Evolutionary conservation across 257 asterid genomes (phyloP).

Genomic region (Ajuga chamaepitys): DNA sequence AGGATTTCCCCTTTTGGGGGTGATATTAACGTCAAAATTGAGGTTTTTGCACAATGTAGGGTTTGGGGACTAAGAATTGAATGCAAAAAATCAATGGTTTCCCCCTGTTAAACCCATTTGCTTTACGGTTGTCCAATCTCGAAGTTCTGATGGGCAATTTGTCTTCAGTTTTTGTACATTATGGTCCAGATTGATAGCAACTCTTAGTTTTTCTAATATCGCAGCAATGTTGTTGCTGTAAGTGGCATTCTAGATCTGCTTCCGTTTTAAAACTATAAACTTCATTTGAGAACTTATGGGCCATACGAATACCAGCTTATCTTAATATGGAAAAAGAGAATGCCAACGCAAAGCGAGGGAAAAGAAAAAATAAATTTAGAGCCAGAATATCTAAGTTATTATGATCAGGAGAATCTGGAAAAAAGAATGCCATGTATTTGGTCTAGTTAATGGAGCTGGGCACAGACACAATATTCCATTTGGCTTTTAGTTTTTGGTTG

Average conservation of each 20-base stretch:
- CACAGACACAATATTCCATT: background rate
- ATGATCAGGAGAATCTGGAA: background rate
- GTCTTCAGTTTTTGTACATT: background rate
- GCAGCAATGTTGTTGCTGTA: background rate
- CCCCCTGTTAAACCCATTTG: background rate
- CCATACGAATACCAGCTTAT: background rate
- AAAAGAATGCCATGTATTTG: background rate
- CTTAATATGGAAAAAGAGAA: background rate
- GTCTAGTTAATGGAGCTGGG: background rate
- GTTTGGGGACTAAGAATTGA: conserved; percentile 7
- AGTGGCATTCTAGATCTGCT: conserved; percentile 15
- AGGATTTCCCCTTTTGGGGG: background rate
- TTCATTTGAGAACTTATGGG: background rate
- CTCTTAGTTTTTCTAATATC: background rate
- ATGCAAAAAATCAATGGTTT: background rate
- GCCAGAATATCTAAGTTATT: background rate
- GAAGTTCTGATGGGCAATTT: background rate
- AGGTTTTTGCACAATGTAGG: conserved; percentile 21
- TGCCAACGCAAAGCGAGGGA: background rate
- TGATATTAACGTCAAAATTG: background rate
- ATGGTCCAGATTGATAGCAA: conserved; percentile 3
- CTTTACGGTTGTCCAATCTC: conserved; percentile 1
- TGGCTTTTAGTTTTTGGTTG: too few relatives aligned
- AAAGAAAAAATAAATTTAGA: background rate
- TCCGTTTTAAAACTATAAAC: conserved; percentile 2